phyloP scores from a whole-genome alignment of 352 stramenopile genomes.

The Globisporangium cederbergense region DNA sequence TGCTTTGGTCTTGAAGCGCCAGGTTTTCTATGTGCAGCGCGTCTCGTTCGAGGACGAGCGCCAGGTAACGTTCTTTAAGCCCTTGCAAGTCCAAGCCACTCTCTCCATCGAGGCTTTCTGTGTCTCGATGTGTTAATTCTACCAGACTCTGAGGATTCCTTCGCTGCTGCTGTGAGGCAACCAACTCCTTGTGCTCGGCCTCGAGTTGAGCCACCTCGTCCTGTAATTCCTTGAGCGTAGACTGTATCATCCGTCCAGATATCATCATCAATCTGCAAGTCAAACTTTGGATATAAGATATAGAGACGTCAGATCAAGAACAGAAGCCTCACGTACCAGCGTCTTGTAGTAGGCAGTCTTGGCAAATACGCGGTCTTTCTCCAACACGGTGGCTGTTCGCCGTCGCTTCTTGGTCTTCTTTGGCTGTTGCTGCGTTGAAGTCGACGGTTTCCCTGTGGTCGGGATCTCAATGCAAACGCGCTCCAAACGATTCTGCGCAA shows the following conservation, averaged over 20 bases:
- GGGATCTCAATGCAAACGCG: background rate
- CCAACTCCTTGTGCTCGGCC: background rate
- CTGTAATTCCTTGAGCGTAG: constrained; percentile 5
- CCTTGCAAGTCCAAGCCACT: background rate
- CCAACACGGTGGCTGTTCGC: background rate
- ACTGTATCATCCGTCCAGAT: background rate
- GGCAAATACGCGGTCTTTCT: constrained; percentile 7
- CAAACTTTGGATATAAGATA: too few relatives aligned
- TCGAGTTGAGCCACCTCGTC: constrained; percentile 4
- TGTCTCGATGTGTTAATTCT: background rate
- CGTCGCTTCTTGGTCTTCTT: constrained; percentile 8
- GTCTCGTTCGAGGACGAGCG: background rate
- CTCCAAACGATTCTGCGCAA: constrained; percentile 2
- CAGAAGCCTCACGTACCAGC: background rate
- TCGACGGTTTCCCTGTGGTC: too few relatives aligned
- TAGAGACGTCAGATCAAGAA: background rate
- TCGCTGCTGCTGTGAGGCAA: background rate
- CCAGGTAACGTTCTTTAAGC: background rate
- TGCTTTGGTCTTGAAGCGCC: background rate
- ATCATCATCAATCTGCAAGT: too few relatives aligned
- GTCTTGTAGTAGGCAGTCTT: constrained; percentile 16
- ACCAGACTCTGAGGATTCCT: background rate
- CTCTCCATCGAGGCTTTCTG: background rate
- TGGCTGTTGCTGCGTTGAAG: background rate
- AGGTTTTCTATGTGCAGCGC: background rate